Evolutionary conservation across 805 yeast species (phyloP), one percentile per base, ranked within the genome.

Genomic region (Ascoidea tarda): DNA sequence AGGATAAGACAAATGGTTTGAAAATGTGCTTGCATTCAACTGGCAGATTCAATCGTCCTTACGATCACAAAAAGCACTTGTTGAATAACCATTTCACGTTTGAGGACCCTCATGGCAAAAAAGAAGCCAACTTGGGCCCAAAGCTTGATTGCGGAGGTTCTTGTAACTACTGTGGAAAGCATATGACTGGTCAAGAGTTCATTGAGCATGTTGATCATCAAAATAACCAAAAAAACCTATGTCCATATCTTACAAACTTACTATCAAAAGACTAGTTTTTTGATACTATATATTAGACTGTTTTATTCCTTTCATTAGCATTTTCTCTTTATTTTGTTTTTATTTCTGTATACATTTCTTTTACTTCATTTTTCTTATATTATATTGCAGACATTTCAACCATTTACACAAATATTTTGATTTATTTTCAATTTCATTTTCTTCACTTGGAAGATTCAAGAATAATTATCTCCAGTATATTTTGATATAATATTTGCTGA

Each of bases 1-100:
- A 38, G 14, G 44, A 38, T 38, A 38, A 38, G 4, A 38, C 14
- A 38, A 64, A 65, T 52, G 60, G 14, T 32, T 10, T 16, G 6
- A 38, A 60, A 47, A 62, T 62, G 46, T 75, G 79, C 55, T 62
- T 66, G 14, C 78, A 74, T 58, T 72, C 68, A 55, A 65, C 72
- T 33, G 73, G 77, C 14, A 69, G 66, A 55, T 75, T 75, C 62
- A 75, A 75, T 59, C 60, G 79, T 49, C 78, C 77, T 1, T 75
- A 75, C 59, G 79, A 75, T 59, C 74, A 65, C 63, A 75, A 75
- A 54, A 75, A 75, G 56, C 79, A 75, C 59, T 62, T 75, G 47
- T 61, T 75, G 44, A 74, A 75, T 59, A 62, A 70, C 50, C 79
- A 75, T 56, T 75, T 75, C 59, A 62, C 60, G 49, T 75, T 74